Base-by-base conservation (phyloP, 805 yeast species). In the Diddensiella transvaalensis region DNA sequence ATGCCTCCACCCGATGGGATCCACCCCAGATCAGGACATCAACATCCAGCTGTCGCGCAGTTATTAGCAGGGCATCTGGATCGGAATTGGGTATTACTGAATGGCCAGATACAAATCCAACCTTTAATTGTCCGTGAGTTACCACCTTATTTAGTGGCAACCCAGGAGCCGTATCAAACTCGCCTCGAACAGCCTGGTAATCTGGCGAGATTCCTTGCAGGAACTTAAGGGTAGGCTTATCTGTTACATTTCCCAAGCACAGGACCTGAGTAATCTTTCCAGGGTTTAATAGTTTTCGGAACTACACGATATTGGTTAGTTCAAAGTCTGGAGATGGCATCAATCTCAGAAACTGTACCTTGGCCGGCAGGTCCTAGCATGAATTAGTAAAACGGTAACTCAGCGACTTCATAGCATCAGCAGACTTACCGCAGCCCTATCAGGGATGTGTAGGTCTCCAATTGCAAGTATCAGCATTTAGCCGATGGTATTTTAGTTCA, bases 1-100 rank as follows among this genome's bases (percentile, higher is more conserved):
- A 91, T 0, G 97, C 96, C 62, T 91, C 98, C 3, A 88, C 95
- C 55, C 81, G 79, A 63, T 88, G 96, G 1, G 96, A 85, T 0
- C 96, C 96, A 11, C 98, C 97, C 85, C 93, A 88, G 11, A 93
- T 73, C 55, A 93, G 71, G 3, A 93, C 78, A 65, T 93, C 98
- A 35, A 87, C 97, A 63, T 90, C 95, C 74, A 90, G 75, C 67
- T 88, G 88, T 51, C 99, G 75, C 1, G 98, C 96, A 51, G 85
- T 76, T 0, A 86, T 78, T 52, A 87, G 72, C 47, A 93, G 71
- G 42, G 95, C 82, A 58, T 90, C 78, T 2, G 96, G 95, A 61
- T 93, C 98, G 40, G 80, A 81, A 51, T 81, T 80, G 1, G 99
- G 98, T 5, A 90, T 83, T 1, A 89, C 72, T 22, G 84, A 83